A percentile compares a stretch with the other conserved stretches of the same genome.
Conservation (phyloP, 2,329 filamentous ascomycete genomes). For the Xylaria sp. region DNA sequence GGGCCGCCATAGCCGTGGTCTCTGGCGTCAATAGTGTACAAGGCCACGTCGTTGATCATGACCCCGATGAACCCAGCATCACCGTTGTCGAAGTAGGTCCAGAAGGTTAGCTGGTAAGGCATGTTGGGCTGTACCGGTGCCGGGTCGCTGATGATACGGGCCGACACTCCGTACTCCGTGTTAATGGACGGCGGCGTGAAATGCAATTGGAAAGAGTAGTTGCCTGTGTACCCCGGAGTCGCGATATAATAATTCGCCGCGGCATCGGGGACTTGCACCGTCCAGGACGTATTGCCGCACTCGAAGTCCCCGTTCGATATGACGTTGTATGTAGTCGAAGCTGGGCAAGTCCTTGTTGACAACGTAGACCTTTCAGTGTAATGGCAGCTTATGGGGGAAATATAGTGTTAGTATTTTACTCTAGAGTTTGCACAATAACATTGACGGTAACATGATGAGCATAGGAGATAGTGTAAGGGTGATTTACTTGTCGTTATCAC, state of each 20-base stretch:
- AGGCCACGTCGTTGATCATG: slow-evolving; percentile 32
- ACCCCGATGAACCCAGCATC: slow-evolving; percentile 39
- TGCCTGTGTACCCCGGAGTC: slow-evolving; percentile 19
- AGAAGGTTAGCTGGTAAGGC: slow-evolving; percentile 33
- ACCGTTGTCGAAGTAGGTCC: slow-evolving; percentile 35
- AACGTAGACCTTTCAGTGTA: neutral
- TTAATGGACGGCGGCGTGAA: slow-evolving; percentile 24
- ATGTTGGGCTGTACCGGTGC: slow-evolving; percentile 25
- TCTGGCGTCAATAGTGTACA: slow-evolving; percentile 32
- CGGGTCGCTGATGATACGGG: slow-evolving; percentile 30
- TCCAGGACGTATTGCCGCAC: slow-evolving; percentile 40
- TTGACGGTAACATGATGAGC: neutral
- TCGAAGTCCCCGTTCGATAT: slow-evolving; percentile 40
- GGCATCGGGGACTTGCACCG: slow-evolving; percentile 35
- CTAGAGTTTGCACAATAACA: neutral
- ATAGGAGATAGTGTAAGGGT: neutral
- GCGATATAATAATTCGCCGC: slow-evolving; percentile 19
- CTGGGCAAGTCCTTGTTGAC: neutral
- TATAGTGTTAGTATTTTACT: neutral
- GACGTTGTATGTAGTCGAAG: slow-evolving; percentile 13
- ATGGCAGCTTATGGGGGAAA: slow-evolving; percentile 4
- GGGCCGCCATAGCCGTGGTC: slow-evolving; percentile 29
- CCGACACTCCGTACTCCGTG: slow-evolving; percentile 35
- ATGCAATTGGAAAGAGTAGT: slow-evolving; percentile 35
- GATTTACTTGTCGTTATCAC: slow-evolving; percentile 5